These are phyloP conservation scores for Leishmania guyanensis DNA, from an alignment of 208 protist genomes.

Conservation along the genomic window DNA sequence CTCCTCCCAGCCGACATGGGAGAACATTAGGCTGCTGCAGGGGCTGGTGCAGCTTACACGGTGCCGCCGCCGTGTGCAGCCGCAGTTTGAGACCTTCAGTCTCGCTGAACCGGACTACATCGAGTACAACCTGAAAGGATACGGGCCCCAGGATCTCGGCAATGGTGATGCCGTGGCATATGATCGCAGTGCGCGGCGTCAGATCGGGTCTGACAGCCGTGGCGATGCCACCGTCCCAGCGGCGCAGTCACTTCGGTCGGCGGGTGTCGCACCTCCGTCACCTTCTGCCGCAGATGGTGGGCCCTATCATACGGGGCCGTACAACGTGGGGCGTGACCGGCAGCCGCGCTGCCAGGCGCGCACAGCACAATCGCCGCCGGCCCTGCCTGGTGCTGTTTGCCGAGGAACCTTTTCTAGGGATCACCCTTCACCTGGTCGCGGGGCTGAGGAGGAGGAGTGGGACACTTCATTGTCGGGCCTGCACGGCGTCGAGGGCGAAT, in stretches of 20 bases:
- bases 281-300: background rate
- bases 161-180: background rate
- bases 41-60: conserved; percentile 23
- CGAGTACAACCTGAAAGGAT: conserved; percentile 25
- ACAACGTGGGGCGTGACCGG: background rate
- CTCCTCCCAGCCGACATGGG: background rate
- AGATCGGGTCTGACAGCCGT: background rate
- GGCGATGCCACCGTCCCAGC: background rate
- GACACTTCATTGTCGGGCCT: background rate
- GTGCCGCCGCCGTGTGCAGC: conserved; percentile 24
- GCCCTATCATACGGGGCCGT: background rate
- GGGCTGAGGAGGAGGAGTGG: background rate
- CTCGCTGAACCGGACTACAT: conserved; percentile 20
- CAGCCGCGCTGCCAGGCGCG: background rate
- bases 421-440: background rate
- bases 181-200: background rate
- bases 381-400: background rate
- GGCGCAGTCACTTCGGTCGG: background rate
- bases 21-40: conserved; percentile 18
- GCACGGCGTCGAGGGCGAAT: background rate
- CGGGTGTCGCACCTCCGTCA: background rate
- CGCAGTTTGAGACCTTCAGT: conserved; percentile 19
- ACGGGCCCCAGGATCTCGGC: background rate
- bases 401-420: background rate
- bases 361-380: background rate